Conservation (phyloP, 73 alveolate species). For the Tetrahymena elliotti region DNA sequence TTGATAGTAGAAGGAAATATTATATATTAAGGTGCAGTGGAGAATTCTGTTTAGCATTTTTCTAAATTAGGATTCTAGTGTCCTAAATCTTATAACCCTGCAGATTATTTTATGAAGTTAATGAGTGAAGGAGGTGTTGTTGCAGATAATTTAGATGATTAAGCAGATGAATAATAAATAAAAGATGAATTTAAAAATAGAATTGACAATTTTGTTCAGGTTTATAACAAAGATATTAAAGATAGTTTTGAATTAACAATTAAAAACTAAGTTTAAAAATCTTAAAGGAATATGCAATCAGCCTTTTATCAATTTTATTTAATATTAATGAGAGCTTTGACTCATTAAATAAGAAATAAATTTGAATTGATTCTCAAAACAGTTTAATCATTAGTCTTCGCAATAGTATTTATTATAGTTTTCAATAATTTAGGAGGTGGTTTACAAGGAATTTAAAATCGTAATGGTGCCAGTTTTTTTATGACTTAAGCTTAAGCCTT, state of each 20-base stretch:
- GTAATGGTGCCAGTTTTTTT: conserved; percentile 4
- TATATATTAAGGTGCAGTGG: conserved; percentile 60
- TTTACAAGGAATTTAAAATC: conserved; percentile 1
- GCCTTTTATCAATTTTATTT: neutral
- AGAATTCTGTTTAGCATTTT: conserved; percentile 53
- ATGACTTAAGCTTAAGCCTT: neutral
- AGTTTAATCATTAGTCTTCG: neutral
- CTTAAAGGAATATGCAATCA: neutral
- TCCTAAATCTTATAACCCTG: conserved; percentile 69
- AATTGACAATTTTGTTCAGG: conserved; percentile 2
- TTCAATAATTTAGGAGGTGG: neutral
- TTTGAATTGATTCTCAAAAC: neutral
- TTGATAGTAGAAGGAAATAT: conserved; percentile 65
- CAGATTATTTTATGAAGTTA: conserved; percentile 52
- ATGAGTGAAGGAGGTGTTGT: conserved; percentile 15
- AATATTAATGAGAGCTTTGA: neutral
- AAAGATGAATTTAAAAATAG: conserved; percentile 14
- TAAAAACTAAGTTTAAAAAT: neutral
- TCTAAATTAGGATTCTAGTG: conserved; percentile 51
- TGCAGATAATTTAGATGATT: neutral
- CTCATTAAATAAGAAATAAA: neutral
- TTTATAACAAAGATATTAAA: neutral
- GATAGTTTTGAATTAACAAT: neutral
- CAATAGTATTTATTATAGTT: neutral
- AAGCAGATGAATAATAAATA: conserved; percentile 12